Evolutionary conservation across 768 basidiomycete genomes (phyloP), one percentile per base, ranked within the genome.

Genomic region (Clavulina sp.): DNA sequence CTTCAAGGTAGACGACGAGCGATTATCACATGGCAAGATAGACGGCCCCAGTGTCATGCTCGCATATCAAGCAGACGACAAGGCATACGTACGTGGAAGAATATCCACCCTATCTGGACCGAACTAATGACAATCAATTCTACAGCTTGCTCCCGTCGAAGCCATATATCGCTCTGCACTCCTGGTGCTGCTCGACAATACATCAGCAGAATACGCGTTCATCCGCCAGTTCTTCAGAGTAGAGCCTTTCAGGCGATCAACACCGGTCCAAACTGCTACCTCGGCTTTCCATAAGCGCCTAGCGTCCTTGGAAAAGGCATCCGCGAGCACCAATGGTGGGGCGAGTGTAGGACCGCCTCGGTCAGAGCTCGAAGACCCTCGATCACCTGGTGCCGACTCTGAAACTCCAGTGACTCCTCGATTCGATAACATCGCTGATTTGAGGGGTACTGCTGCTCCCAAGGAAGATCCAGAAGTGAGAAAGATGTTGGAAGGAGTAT

Each of bases 161-260:
- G 81, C 81, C 0, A 69, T 96, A 23, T 71, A 88, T 56, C 79
- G 93, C 24, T 93, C 92, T 0, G 68, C 88, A 24, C 68, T 89
- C 46, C 69, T 97, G 49, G 92, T 95, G 49, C 76, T 97, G 54
- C 80, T 93, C 75, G 91, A 96, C 68, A 97, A 99, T 61, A 81
- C 86, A 3, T 84, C 84, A 1, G 77, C 89, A 28, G 93, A 97
- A 66, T 93, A 91, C 65, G 71, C 79, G 1, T 97, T 97, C 60
- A 66, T 95, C 48, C 76, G 78, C 6, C 68, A 77, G 0, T 97
- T 99, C 69, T 97, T 97, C 68, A 69, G 74, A 4, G 58, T 58
- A 3, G 63, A 62, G 54, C 60, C 55, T 34, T 38, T 31, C 29
- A 18, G 30, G 19, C 23, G 21, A n/a, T 18, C 52, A 4, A 0